phyloP scores from a whole-genome alignment of 305 asterid genomes.

The Stenogyne calaminthoides region DNA sequence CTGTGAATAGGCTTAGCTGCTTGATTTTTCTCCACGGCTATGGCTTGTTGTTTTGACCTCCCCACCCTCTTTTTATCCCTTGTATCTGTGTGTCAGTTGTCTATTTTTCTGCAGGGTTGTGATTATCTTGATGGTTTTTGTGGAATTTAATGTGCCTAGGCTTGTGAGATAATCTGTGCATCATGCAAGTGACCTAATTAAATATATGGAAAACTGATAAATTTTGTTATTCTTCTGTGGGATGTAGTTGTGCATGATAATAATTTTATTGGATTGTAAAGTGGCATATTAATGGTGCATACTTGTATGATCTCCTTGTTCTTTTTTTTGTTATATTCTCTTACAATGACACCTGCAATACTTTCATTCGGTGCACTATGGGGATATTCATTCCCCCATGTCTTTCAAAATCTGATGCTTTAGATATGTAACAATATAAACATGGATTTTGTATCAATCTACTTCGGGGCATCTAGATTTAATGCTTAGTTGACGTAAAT shows the following conservation, averaged over 20 bases:
- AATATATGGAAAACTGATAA: background rate
- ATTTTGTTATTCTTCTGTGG: background rate
- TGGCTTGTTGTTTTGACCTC: background rate
- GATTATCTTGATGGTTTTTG: slow-evolving; percentile 19
- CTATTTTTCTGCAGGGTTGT: slow-evolving; percentile 11
- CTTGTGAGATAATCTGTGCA: background rate
- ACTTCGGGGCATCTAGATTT: background rate
- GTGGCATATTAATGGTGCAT: background rate
- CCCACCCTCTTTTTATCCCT: background rate
- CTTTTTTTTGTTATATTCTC: background rate
- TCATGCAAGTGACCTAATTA: background rate
- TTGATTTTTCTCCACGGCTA: slow-evolving; percentile 14
- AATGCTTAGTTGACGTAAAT: background rate
- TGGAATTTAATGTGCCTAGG: background rate
- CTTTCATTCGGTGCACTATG: background rate
- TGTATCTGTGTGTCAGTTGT: slow-evolving; percentile 12
- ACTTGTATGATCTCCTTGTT: background rate
- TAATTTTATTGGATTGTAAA: slow-evolving; percentile 1
- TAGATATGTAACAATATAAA: background rate
- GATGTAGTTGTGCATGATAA: slow-evolving; percentile 11
- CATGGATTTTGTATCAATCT: background rate
- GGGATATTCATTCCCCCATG: background rate
- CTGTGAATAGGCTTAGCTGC: slow-evolving; percentile 5
- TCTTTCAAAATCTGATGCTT: background rate
- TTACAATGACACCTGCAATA: background rate